These are phyloP conservation scores for Obba rivulosa DNA, from an alignment of 768 basidiomycete species.

Conservation along the genomic window DNA sequence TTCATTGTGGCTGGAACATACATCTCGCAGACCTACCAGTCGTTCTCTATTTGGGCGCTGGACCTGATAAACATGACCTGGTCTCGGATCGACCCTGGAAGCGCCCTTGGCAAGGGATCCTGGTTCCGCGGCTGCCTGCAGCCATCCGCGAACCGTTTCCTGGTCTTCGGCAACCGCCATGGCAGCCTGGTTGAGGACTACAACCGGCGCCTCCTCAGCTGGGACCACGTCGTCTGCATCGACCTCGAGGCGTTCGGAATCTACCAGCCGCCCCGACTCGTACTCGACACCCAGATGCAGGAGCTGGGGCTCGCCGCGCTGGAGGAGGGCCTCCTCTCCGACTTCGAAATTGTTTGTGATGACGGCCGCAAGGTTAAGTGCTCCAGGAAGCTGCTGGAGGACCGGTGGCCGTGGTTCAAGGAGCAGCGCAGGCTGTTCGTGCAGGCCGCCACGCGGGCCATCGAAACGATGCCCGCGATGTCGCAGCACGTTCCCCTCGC, in stretches of 20 bases:
- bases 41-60: conserved; percentile 95
- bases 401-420: conserved; percentile 95
- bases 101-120: conserved; percentile 79
- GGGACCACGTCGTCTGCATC: conserved; percentile 88
- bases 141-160: conserved; percentile 76
- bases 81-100: conserved; percentile 86
- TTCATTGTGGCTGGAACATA: conserved; percentile 95
- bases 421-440: conserved; percentile 59
- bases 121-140: conserved; percentile 94
- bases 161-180: conserved; percentile 86
- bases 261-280: conserved; percentile 77
- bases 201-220: conserved; percentile 83
- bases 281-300: conserved; percentile 67
- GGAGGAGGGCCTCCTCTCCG: conserved; percentile 75
- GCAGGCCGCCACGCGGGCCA: conserved; percentile 47
- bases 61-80: conserved; percentile 80
- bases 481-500: conserved; percentile 60
- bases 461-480: conserved; percentile 56
- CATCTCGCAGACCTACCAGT: conserved; percentile 89
- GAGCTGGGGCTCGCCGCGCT: conserved; percentile 80
- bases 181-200: conserved; percentile 91
- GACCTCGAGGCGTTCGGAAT: conserved; percentile 95
- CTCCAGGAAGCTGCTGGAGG: conserved; percentile 78
- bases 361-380: conserved; percentile 82
- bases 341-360: conserved; percentile 91